phyloP scores from a whole-genome alignment of 2,329 filamentous ascomycete species.

The Exophiala sp. region DNA sequence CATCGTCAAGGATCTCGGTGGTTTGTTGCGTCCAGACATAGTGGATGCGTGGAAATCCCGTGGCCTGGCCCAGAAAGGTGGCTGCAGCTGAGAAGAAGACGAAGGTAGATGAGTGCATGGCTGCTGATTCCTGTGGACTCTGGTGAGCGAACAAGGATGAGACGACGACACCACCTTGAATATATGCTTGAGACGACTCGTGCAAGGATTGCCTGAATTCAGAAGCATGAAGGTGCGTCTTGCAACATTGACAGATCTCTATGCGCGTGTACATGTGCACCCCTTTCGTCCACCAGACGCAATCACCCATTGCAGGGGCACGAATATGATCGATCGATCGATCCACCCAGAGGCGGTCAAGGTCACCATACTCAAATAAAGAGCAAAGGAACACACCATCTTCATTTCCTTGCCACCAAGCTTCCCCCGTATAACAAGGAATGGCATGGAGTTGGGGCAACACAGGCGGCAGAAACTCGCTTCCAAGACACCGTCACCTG shows the following conservation, averaged over 20 bases:
- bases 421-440: not conserved
- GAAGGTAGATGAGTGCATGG: slow-evolving; percentile 4
- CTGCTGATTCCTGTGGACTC: not conserved
- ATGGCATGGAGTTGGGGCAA: not conserved
- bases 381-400: slow-evolving; percentile 1
- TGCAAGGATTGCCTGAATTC: slow-evolving; percentile 9
- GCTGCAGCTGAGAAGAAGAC: slow-evolving; percentile 1
- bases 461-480: not conserved
- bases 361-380: slow-evolving; percentile 10
- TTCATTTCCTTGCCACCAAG: not conserved
- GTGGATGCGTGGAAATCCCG: slow-evolving; percentile 12
- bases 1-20: not conserved
- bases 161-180: not conserved
- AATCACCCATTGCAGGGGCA: not conserved
- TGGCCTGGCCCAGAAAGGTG: slow-evolving; percentile 5
- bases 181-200: not conserved
- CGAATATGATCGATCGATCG: not conserved
- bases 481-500: slow-evolving; percentile 1
- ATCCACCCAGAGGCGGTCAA: slow-evolving; percentile 5
- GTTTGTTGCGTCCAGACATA: slow-evolving; percentile 11
- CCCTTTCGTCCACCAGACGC: not conserved
- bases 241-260: too few relatives aligned
- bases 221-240: not conserved
- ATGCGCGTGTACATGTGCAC: slow-evolving; percentile 11
- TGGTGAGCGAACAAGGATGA: not conserved